A percentile compares a stretch with the other conserved stretches of the same genome.
Conservation (phyloP, 2,329 filamentous ascomycete species). For the Sclerotinia trifoliorum region DNA sequence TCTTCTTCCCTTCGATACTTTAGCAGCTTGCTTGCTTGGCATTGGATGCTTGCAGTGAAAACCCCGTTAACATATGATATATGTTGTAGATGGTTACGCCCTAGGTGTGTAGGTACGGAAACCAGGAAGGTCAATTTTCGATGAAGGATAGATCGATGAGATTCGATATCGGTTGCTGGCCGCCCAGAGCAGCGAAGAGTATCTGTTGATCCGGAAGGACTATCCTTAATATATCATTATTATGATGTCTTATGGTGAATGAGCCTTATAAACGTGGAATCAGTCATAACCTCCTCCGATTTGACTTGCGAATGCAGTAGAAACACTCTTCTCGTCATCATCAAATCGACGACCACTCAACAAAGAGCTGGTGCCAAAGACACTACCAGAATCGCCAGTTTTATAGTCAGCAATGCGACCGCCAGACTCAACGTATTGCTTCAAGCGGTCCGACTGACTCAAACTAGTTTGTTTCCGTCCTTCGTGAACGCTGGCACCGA, state of each 20-base stretch:
- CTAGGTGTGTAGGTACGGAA: neutral
- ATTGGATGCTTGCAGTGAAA: slow-evolving; percentile 18
- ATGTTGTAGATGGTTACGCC: slow-evolving; percentile 10
- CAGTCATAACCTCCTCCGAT: slow-evolving; percentile 57
- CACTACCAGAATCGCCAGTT: slow-evolving; percentile 58
- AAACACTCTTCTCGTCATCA: slow-evolving; percentile 93
- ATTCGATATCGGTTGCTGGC: slow-evolving; percentile 21
- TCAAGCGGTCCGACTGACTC: slow-evolving; percentile 85
- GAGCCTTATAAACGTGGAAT: slow-evolving; percentile 30
- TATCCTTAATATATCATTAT: slow-evolving; percentile 18
- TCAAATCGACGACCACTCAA: slow-evolving; percentile 55
- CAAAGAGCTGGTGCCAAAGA: slow-evolving; percentile 61
- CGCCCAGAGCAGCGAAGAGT: slow-evolving; percentile 20
- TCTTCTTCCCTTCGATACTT: slow-evolving; percentile 12
- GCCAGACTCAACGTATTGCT: slow-evolving; percentile 88
- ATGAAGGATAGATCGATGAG: slow-evolving; percentile 25
- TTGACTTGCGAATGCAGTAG: slow-evolving; percentile 95
- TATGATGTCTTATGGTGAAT: slow-evolving; percentile 11
- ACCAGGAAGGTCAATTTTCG: slow-evolving; percentile 16
- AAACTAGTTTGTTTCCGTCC: slow-evolving; percentile 69
- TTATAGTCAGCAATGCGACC: slow-evolving; percentile 61
- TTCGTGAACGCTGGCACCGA: slow-evolving; percentile 76
- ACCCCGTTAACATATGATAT: slow-evolving; percentile 13
- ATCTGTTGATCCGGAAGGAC: slow-evolving; percentile 23
- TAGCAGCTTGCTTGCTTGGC: slow-evolving; percentile 6